Percentiles rank a stretch among this genome's conserved stretches.
phyloP scores from a whole-genome alignment of 306 rosid genomes.

The Rosa rugosa region DNA sequence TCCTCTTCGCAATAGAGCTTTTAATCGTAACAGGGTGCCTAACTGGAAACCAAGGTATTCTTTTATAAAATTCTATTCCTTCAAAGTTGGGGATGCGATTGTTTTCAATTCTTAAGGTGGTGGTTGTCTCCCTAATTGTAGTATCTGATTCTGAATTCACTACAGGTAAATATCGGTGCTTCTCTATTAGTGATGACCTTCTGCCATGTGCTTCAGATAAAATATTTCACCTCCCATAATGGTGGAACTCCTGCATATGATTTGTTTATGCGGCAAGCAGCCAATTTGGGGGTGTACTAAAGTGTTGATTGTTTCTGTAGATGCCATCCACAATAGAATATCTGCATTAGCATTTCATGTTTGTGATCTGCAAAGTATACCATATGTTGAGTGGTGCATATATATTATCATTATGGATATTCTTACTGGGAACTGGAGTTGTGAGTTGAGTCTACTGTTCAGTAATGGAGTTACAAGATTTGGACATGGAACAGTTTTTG shows the following conservation, averaged over 20 bases:
- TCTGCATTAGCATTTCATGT: slow-evolving; percentile 42
- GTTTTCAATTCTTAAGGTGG: background rate
- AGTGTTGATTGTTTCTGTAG: slow-evolving; percentile 40
- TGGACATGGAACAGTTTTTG: slow-evolving; percentile 24
- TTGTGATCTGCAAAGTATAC: slow-evolving; percentile 30
- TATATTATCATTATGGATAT: slow-evolving; percentile 30
- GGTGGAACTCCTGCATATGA: slow-evolving; percentile 34
- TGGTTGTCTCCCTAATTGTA: slow-evolving; percentile 10
- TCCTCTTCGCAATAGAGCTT: slow-evolving; percentile 52
- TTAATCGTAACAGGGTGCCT: slow-evolving; percentile 46
- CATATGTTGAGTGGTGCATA: slow-evolving; percentile 34
- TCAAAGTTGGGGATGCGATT: background rate
- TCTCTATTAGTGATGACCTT: slow-evolving; percentile 45
- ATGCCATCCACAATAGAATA: slow-evolving; percentile 53
- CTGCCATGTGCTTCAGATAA: slow-evolving; percentile 50
- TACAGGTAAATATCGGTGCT: slow-evolving; percentile 77
- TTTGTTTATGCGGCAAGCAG: slow-evolving; percentile 48
- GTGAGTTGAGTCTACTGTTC: slow-evolving; percentile 26
- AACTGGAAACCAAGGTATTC: slow-evolving; percentile 85
- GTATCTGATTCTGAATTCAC: slow-evolving; percentile 12
- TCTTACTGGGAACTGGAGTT: slow-evolving; percentile 38
- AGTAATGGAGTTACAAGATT: slow-evolving; percentile 20
- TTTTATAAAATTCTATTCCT: background rate
- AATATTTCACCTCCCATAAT: slow-evolving; percentile 29
- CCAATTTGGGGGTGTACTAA: slow-evolving; percentile 50